Evolutionary conservation across 768 basidiomycete genomes (phyloP), one percentile per base, ranked within the genome.

Genomic region (Rhizopogon rudus): DNA sequence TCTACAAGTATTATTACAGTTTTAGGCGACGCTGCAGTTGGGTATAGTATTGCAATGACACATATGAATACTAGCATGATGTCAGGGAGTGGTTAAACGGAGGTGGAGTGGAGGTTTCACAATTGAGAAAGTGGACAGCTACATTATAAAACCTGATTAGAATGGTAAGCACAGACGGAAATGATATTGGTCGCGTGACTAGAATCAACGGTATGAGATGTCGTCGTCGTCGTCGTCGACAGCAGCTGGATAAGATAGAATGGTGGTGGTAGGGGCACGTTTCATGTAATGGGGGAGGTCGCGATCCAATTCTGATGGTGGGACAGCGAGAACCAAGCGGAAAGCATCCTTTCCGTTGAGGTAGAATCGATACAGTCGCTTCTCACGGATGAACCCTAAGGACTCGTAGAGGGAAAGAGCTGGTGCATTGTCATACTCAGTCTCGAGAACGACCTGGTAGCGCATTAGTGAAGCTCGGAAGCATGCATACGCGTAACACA

Each of bases 341-440:
- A 91, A 97, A 0, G 95, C 95, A 66, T 98, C 94, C 71, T 98
- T 98, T 44, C 92, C 93, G 66, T 97, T 99, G 61, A 98, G 82
- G 65, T 99, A 98, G 73, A 98, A 99, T 1, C 97, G 83, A 67
- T 88, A 86, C 16, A 99, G 78, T 4, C 95, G 85, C 68, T 98
- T 98, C 75, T 98, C 95, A 41, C 92, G 84, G 25, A 98, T 89
- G 72, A 99, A 99, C 0, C 97, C 97, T 43, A 98, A 80, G 6
- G 88, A 86, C 57, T 89, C 88, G 72, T 98, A 98, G 12, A 99
- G 76, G 3, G 88, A 84, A 14, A 98, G 80, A 0, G 95, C 94
- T 6, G 93, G 83, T 44, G 76, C 72, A 70, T 98, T 98, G 73
- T 98, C 96, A 67, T 80, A 89, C 71, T 99, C 97, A 4, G 97